phyloP scores from a whole-genome alignment of 805 yeast genomes.

The Yarrowia sp. region DNA sequence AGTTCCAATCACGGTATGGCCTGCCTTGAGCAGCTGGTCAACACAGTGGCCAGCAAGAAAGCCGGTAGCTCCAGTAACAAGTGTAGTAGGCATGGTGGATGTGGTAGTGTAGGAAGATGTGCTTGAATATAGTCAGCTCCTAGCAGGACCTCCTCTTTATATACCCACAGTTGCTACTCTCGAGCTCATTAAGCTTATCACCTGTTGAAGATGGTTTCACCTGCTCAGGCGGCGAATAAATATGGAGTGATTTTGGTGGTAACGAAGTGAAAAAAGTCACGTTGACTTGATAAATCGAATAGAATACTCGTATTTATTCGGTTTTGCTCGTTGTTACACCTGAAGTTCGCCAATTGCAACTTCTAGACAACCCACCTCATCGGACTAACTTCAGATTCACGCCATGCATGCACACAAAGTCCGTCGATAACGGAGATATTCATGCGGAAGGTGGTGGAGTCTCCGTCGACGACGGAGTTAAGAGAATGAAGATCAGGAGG shows the following conservation, averaged over 20 bases:
- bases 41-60: slow-evolving; percentile 56
- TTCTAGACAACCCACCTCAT: too few species aligned
- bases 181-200: background rate
- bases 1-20: slow-evolving; percentile 58
- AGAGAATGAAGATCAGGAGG: too few species aligned
- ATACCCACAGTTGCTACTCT: slow-evolving; percentile 1
- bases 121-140: background rate
- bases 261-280: too few species aligned
- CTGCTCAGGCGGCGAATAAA: too few species aligned
- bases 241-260: too few species aligned
- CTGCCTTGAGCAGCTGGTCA: slow-evolving; percentile 51
- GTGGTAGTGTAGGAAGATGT: background rate
- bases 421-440: slow-evolving; percentile 16
- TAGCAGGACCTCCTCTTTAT: background rate
- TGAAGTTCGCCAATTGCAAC: too few species aligned
- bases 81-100: slow-evolving; percentile 44
- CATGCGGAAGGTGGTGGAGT: background rate
- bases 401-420: background rate
- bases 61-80: slow-evolving; percentile 58
- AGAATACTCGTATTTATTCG: too few species aligned
- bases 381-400: background rate
- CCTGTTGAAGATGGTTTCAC: too few species aligned
- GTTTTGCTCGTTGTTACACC: background rate
- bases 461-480: background rate
- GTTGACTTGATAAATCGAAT: too few species aligned